Base-by-base conservation (phyloP, 2,329 filamentous ascomycete genomes). In the Dactylellina parvicollis region DNA sequence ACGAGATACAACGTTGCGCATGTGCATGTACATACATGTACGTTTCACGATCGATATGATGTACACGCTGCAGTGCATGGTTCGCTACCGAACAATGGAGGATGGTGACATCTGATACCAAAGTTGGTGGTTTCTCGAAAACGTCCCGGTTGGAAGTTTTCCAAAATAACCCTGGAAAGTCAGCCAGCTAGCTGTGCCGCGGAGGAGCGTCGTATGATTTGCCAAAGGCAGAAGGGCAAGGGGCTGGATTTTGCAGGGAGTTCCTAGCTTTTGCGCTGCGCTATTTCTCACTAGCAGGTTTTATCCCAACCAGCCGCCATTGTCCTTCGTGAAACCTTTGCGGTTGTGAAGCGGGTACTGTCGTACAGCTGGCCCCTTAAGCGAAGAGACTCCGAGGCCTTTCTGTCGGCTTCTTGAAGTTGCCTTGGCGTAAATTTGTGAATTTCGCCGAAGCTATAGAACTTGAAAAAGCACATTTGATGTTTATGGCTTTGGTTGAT, bases 81-180 rank as follows among this genome's bases (percentile, higher is more conserved):
- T 67, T 67, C 62, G 62, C 62, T 67, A 67, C 62, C 62, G 59
- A 67, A 67, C 36, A 59, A 67, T 67, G 62, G 24, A 57, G 26
- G 24, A 38, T 67, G 52, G 32, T 22, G 55, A 42, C 62, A 67
- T 59, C 42, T 67, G 44, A 44, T 42, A 52, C 62, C 30, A 18
- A n/a, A 34, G 20, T 56, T 42, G 52, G 22, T 8, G n/a, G 40
- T 44, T 32, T 8, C 14, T 9, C 3, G 32, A 32, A 59, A 59
- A 42, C 34, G 52, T 67, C 62, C 52, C 22, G 30, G 32, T 59
- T 67, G 62, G 62, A 67, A 67, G 62, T 34, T 57, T 67, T 67
- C 28, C 18, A 44, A 34, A 42, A 42, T 42, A 46, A 42, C n/a
- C n/a, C 47, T 36, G 14, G 32, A 30, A 16, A 10, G 16, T 5